Evolutionary conservation across 371 early-diverging fungal genomes (phyloP).

Genomic region (Saksenaea vasiformis): DNA sequence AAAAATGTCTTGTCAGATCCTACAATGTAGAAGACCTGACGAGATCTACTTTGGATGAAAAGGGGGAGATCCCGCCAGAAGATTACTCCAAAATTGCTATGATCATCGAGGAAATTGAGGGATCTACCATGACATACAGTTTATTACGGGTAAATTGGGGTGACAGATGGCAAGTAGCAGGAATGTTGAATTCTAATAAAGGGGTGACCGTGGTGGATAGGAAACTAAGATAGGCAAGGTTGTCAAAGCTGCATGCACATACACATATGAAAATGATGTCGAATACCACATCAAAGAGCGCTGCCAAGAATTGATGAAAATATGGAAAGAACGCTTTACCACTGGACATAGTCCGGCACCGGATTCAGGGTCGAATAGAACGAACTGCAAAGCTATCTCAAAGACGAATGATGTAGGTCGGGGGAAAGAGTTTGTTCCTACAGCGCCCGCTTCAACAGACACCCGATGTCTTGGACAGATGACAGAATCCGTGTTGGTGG

Average conservation of each 20-base stretch:
- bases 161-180: not conserved
- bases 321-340: conserved; percentile 21
- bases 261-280: conserved; percentile 26
- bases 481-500: conserved; percentile 11
- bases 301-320: conserved; percentile 28
- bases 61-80: conserved; percentile 33
- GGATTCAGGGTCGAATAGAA: not conserved
- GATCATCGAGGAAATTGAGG: conserved; percentile 34
- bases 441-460: not conserved
- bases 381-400: not conserved
- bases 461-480: conserved; percentile 3
- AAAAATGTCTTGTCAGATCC: not conserved
- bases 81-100: conserved; percentile 29
- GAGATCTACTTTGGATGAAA: not conserved
- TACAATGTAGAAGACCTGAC: not conserved
- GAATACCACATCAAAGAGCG: conserved; percentile 30
- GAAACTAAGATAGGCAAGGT: conserved; percentile 48
- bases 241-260: conserved; percentile 29
- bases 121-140: conserved; percentile 26
- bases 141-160: conserved; percentile 27
- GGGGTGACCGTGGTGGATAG: conserved; percentile 12
- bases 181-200: not conserved
- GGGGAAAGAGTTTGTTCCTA: not conserved
- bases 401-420: not conserved
- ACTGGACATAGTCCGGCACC: not conserved